Evolutionary conservation across 441 rosid species (phyloP).

Genomic region (Populus tomentosa): DNA sequence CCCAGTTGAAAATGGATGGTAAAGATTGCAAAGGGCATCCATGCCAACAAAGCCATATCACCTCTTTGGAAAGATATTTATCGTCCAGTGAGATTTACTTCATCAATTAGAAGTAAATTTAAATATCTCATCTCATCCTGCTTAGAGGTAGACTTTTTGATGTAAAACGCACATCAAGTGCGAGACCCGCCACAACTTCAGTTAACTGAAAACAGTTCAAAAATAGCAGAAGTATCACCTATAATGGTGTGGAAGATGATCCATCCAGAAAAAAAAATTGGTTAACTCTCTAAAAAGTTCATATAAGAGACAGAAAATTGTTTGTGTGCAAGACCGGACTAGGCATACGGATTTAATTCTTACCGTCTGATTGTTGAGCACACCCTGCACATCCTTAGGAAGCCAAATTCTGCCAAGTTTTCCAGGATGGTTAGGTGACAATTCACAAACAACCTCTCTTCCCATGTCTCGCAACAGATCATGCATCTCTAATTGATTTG

Average conservation of each 20-base stretch:
- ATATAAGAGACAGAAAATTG: neutral
- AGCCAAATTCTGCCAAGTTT: constrained; percentile 40
- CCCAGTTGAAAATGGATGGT: constrained; percentile 10
- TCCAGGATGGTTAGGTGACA: neutral
- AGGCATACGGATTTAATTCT: neutral
- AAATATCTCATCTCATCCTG: neutral
- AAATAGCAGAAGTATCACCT: neutral
- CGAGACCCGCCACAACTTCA: neutral
- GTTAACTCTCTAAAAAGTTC: neutral
- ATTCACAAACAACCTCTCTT: neutral
- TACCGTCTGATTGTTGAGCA: constrained; percentile 17
- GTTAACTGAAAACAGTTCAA: neutral
- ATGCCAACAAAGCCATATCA: constrained; percentile 19
- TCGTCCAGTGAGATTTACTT: constrained; percentile 2
- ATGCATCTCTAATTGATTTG: neutral
- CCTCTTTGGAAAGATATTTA: neutral
- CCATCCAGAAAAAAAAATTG: neutral
- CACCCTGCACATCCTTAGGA: constrained; percentile 10
- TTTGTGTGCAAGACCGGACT: neutral
- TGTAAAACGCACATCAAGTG: neutral
- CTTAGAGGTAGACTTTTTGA: neutral
- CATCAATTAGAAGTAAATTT: constrained; percentile 11
- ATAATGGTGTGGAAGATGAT: neutral
- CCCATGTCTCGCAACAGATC: neutral
- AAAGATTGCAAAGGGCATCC: constrained; percentile 19